Evolutionary conservation across 129 eudicot species (phyloP), one percentile per base, ranked within the genome.

Genomic region (Flaveria sonorensis): DNA sequence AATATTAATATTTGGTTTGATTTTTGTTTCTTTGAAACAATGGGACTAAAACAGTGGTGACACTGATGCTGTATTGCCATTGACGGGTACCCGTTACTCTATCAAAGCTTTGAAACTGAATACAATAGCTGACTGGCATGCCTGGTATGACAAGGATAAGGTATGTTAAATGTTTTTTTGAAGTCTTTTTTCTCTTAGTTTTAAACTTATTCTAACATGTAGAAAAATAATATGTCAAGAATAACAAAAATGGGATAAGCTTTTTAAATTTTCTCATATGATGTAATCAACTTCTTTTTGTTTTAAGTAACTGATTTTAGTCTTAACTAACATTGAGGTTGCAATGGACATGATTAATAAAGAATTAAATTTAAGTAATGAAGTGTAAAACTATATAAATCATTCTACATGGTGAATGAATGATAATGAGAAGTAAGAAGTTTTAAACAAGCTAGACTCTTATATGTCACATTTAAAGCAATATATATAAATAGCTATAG

Each of bases 51-150:
- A 80, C 84, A 90, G 96, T 18, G 96, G 92, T 18, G 96, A 90
- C 78, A 82, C 92, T 1, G 96, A 90, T 75, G 86, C 89, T 21
- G 89, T 90, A 21, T 53, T 90, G 71, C 96, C 96, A 45, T 76
- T 90, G 36, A 87, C 90, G 61, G 85, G 86, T 10, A 87, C 96
- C 11, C 87, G 96, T 76, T 84, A 85, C 73, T 87, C 96, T 5
- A 73, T 90, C 68, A 78, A 80, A 50, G 88, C 96, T 47, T 78
- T 90, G 65, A 85, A 87, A 21, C 62, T 90, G 57, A 60, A 76
- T 47, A 74, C 88, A n/a, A 47, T 82, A 10, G 71, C 46, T 6
- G 81, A 76, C 11, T 90, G 92, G 96, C 85, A 90, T 73, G 89
- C 96, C 11, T 90, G 96, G 96, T 87, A 87, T 55, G 86, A 88